These are phyloP conservation scores for Ustilago trichophora DNA, from an alignment of 1,284 basidiomycete genomes.

Conservation along the genomic window DNA sequence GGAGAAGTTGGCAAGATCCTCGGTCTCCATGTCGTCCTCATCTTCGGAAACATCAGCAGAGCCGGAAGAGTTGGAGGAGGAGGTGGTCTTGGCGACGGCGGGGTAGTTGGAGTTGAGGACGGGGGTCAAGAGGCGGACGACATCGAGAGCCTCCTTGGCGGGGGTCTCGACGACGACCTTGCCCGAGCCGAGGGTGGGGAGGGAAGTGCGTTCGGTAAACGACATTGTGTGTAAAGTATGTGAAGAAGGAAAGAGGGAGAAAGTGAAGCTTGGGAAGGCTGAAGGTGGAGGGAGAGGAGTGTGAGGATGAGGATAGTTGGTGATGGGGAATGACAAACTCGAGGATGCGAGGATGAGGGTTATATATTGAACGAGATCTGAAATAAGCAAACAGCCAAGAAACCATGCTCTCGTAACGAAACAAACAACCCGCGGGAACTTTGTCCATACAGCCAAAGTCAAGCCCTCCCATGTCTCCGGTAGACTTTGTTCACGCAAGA, in stretches of 20 bases:
- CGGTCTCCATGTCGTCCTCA: constrained; percentile 15
- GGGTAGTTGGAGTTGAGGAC: constrained; percentile 8
- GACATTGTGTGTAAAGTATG: constrained; percentile 6
- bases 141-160: constrained; percentile 12
- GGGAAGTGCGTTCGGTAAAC: constrained; percentile 8
- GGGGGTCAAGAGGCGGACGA: constrained; percentile 11
- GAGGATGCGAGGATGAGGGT: too few species aligned
- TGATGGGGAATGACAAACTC: too few species aligned
- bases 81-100: not conserved
- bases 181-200: constrained; percentile 12
- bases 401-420: too few species aligned
- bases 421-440: too few species aligned
- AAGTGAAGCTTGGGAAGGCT: not conserved
- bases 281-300: not conserved
- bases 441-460: too few species aligned
- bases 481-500: too few species aligned
- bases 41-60: constrained; percentile 7
- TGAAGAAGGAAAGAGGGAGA: not conserved
- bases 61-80: not conserved
- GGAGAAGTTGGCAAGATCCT: constrained; percentile 6
- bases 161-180: constrained; percentile 14
- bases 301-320: not conserved
- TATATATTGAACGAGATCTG: too few species aligned
- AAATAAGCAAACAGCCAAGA: too few species aligned
- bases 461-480: too few species aligned